Evolutionary conservation across 129 eudicot genomes (phyloP).

Genomic region (Flaveria sonorensis): DNA sequence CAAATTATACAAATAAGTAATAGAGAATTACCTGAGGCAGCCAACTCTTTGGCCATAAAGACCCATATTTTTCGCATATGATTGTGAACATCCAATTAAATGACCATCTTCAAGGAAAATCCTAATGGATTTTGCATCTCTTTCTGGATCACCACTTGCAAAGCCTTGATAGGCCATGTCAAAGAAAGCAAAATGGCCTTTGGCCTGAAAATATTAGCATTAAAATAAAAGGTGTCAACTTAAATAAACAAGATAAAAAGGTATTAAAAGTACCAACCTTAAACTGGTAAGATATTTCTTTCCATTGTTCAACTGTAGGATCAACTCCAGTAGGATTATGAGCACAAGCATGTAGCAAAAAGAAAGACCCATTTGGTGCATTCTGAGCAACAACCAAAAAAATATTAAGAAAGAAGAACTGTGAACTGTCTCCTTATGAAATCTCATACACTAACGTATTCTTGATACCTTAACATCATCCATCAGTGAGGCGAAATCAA

Average conservation of each 20-base stretch:
- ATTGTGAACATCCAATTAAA: slow-evolving; percentile 79
- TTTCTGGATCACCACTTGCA: slow-evolving; percentile 97
- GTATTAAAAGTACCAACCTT: slow-evolving; percentile 46
- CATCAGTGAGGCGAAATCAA: slow-evolving; percentile 82
- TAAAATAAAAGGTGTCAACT: not conserved
- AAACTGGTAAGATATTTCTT: slow-evolving; percentile 78
- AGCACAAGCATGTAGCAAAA: slow-evolving; percentile 98
- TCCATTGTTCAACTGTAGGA: slow-evolving; percentile 95
- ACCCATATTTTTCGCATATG: slow-evolving; percentile 98
- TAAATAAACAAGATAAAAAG: not conserved
- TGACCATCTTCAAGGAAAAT: slow-evolving; percentile 96
- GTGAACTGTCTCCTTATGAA: not conserved
- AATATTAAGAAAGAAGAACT: not conserved
- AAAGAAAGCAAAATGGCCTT: slow-evolving; percentile 94
- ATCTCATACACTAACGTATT: not conserved
- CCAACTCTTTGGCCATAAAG: slow-evolving; percentile 99
- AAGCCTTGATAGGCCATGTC: slow-evolving; percentile 99
- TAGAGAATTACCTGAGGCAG: slow-evolving; percentile 68
- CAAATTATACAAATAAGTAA: slow-evolving; percentile 7
- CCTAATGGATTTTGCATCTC: slow-evolving; percentile 87
- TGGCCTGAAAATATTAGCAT: slow-evolving; percentile 52
- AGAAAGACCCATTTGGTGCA: slow-evolving; percentile 95
- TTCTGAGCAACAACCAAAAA: slow-evolving; percentile 49
- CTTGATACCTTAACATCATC: slow-evolving; percentile 76
- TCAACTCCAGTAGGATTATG: slow-evolving; percentile 99